Conservation (phyloP, 2,329 filamentous ascomycete genomes). For the Claviceps sp. region DNA sequence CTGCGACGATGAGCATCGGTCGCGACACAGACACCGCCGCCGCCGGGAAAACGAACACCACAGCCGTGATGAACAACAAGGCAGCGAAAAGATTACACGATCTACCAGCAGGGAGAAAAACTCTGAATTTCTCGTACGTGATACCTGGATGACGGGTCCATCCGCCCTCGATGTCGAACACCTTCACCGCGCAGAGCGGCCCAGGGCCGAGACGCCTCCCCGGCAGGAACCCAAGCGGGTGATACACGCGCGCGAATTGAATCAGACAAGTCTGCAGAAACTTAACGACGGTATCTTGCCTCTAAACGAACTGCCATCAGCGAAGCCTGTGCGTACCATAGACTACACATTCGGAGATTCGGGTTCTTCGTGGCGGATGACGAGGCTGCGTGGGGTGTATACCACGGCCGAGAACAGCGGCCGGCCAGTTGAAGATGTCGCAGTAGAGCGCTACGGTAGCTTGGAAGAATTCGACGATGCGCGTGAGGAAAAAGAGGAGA, state of each 20-base stretch:
- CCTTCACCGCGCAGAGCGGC: constrained; percentile 39
- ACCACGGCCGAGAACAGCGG: constrained; percentile 61
- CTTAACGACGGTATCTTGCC: constrained; percentile 35
- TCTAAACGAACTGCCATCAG: not conserved
- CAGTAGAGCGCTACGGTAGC: constrained; percentile 67
- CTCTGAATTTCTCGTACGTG: constrained; percentile 43
- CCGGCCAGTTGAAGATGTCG: constrained; percentile 66
- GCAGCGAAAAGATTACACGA: constrained; percentile 11
- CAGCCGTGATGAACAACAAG: constrained; percentile 35
- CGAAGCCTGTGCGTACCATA: constrained; percentile 41
- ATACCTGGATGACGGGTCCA: constrained; percentile 91
- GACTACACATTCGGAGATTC: constrained; percentile 79
- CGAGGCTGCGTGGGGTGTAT: constrained; percentile 78
- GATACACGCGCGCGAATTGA: constrained; percentile 71
- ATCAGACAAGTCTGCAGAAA: constrained; percentile 42
- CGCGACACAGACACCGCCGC: constrained; percentile 17
- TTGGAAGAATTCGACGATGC: constrained; percentile 82
- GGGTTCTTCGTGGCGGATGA: constrained; percentile 94
- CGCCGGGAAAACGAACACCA: constrained; percentile 20
- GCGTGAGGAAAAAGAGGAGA: constrained; percentile 80
- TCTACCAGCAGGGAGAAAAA: not conserved
- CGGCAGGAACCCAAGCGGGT: constrained; percentile 52
- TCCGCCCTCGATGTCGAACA: constrained; percentile 77
- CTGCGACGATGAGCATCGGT: constrained; percentile 27
- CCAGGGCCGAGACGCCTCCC: constrained; percentile 39